These are phyloP conservation scores for Massariosphaeria phaeospora DNA, from an alignment of 495 filamentous ascomycete species.

Conservation along the genomic window DNA sequence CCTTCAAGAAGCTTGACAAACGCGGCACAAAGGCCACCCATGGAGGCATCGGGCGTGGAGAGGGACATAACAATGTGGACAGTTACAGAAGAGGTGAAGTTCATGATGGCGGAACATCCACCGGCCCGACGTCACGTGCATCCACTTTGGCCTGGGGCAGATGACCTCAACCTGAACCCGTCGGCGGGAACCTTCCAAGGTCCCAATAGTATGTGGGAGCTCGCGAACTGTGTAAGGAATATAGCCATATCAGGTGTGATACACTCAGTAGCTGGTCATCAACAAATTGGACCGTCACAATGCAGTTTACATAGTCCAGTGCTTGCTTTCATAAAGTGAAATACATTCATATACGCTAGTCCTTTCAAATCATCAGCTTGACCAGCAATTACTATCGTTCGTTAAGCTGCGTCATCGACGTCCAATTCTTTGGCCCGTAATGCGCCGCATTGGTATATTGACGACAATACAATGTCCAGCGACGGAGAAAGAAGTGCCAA, in stretches of 20 bases:
- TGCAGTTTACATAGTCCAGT: not conserved
- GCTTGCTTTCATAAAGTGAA: not conserved
- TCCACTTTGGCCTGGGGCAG: not conserved
- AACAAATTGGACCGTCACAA: not conserved
- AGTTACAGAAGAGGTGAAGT: too few species aligned
- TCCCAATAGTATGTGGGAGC: too few species aligned
- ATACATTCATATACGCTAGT: conserved; percentile 16
- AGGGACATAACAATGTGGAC: not conserved
- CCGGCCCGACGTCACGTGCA: conserved; percentile 16
- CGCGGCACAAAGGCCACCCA: conserved; percentile 30
- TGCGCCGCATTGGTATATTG: conserved; percentile 21
- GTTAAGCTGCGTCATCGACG: conserved; percentile 4
- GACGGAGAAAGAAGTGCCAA: conserved; percentile 2
- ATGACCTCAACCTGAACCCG: too few species aligned
- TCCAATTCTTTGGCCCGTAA: conserved; percentile 2
- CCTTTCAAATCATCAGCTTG: not conserved
- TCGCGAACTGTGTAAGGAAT: too few species aligned
- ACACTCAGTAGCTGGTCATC: not conserved
- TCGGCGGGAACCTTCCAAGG: too few species aligned
- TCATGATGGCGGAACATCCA: conserved; percentile 10
- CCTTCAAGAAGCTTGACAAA: conserved; percentile 1
- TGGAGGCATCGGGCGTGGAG: conserved; percentile 30
- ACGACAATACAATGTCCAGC: conserved; percentile 11
- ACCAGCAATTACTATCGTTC: conserved; percentile 16
- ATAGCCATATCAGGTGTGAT: too few species aligned